These are phyloP conservation scores for Lachnellula subtilissima DNA, from an alignment of 2,329 filamentous ascomycete species.

Conservation along the genomic window DNA sequence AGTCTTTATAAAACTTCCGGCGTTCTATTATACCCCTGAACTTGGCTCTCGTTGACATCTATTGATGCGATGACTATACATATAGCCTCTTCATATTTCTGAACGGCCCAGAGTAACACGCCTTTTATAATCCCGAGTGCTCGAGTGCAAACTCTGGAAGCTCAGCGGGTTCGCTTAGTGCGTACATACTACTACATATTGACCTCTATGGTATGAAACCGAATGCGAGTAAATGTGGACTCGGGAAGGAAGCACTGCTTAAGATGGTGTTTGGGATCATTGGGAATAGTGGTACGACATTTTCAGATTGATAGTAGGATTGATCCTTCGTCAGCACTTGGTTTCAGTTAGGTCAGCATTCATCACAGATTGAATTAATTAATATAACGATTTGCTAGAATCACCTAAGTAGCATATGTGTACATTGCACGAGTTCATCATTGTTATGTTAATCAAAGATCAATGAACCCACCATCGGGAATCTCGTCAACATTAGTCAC, in stretches of 20 bases:
- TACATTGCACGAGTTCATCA: not conserved
- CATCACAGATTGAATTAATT: too few species aligned
- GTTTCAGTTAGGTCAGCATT: not conserved
- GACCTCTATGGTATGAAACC: not conserved
- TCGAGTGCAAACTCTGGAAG: constrained; percentile 24
- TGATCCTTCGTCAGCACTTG: not conserved
- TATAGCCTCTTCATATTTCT: constrained; percentile 28
- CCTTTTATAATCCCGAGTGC: constrained; percentile 32
- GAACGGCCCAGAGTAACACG: constrained; percentile 25
- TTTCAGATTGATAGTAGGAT: too few species aligned
- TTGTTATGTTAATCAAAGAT: not conserved
- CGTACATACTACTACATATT: constrained; percentile 26
- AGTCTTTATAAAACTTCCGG: constrained; percentile 20
- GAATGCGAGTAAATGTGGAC: too few species aligned
- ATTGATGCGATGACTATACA: constrained; percentile 19
- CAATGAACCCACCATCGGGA: constrained; percentile 22
- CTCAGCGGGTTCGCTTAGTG: constrained; percentile 30
- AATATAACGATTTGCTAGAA: not conserved
- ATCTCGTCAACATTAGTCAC: constrained; percentile 36
- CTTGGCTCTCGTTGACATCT: constrained; percentile 23
- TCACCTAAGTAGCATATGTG: too few species aligned
- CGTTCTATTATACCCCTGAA: constrained; percentile 27
- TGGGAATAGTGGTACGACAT: not conserved
- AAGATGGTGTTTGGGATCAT: not conserved
- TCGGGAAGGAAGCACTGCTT: not conserved